Evolutionary conservation across 208 protist genomes (phyloP).

Genomic region (Herpetomonas samuelpessoai): DNA sequence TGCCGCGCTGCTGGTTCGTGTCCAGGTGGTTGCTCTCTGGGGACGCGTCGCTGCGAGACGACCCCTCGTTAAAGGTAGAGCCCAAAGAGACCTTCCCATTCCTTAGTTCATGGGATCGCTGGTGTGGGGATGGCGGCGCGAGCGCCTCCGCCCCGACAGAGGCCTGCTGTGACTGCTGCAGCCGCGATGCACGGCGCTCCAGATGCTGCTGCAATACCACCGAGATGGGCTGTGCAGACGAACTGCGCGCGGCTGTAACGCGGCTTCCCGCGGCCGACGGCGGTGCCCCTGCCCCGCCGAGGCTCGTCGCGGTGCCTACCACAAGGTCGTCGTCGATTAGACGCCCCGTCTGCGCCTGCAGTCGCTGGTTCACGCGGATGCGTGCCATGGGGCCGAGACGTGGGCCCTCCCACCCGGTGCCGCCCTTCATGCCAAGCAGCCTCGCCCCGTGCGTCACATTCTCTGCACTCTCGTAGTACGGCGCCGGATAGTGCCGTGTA

Average conservation of each 20-base stretch:
- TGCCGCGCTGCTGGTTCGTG: neutral
- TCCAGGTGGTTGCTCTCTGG: neutral
- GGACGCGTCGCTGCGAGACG: no score
- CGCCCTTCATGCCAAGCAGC: neutral
- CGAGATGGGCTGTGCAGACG: neutral
- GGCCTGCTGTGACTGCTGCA: neutral
- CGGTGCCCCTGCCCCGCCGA: no score
- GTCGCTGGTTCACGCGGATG: neutral
- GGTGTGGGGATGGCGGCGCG: neutral
- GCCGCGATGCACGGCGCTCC: neutral
- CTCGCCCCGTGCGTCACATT: neutral
- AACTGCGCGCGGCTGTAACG: neutral
- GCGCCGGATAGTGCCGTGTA: slow-evolving; percentile 9
- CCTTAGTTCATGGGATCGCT: no score
- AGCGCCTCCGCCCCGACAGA: neutral
- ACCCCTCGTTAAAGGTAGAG: no score
- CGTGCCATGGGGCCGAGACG: neutral
- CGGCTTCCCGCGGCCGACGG: no score
- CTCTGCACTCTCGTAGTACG: neutral
- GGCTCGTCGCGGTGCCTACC: no score
- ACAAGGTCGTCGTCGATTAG: no score
- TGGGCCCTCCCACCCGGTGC: neutral
- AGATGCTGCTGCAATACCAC: neutral
- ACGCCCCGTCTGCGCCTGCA: no score
- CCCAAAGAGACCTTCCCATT: no score